phyloP scores from a whole-genome alignment of 345 rosid species.

The Toxicodendron radicans region DNA sequence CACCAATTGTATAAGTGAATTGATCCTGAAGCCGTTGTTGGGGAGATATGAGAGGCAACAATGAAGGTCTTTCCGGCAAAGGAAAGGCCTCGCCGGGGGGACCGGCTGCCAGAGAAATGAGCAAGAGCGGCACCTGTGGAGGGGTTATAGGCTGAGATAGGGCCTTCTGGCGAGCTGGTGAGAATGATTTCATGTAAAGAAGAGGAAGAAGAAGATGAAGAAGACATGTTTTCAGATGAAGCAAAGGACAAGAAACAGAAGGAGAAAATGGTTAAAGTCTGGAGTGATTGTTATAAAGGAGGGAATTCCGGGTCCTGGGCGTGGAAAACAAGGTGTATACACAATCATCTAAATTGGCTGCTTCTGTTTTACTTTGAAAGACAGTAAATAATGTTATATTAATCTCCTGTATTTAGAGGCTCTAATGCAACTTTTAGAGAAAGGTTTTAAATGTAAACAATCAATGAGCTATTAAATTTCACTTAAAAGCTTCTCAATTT shows the following conservation, averaged over 20 bases:
- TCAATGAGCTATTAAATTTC: too few relatives aligned
- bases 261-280: background rate
- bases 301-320: conserved; percentile 15
- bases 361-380: too few relatives aligned
- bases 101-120: conserved; percentile 40
- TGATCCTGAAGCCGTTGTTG: conserved; percentile 35
- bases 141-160: conserved; percentile 39
- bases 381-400: too few relatives aligned
- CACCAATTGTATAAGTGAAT: conserved; percentile 50
- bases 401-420: too few relatives aligned
- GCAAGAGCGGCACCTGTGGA: conserved; percentile 31
- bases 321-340: conserved; percentile 22
- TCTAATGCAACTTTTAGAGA: too few relatives aligned
- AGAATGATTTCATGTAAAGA: conserved; percentile 35
- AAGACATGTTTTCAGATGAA: conserved; percentile 16
- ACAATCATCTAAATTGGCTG: background rate
- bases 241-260: background rate
- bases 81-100: conserved; percentile 47
- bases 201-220: conserved; percentile 4
- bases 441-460: too few relatives aligned
- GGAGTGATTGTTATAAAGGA: conserved; percentile 10
- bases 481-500: too few relatives aligned
- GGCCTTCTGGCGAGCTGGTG: conserved; percentile 46
- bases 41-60: conserved; percentile 48
- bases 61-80: conserved; percentile 32